These are phyloP conservation scores for Xylaria sp. DNA, from an alignment of 2,329 filamentous ascomycete genomes.

Conservation along the genomic window DNA sequence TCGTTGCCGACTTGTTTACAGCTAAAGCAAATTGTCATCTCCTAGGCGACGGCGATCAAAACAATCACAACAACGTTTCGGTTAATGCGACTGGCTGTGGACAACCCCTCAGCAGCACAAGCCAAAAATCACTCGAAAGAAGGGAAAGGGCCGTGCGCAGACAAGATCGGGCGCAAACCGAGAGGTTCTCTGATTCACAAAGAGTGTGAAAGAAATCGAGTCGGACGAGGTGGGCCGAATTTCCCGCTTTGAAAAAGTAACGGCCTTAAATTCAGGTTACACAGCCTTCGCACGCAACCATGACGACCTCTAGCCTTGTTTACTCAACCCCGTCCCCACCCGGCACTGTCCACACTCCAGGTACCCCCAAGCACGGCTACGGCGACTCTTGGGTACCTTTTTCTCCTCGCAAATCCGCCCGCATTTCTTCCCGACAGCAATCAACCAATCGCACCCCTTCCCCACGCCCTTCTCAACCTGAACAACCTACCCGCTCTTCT, in stretches of 20 bases:
- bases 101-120: background rate
- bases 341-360: constrained; percentile 56
- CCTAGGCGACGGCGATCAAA: constrained; percentile 1
- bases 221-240: constrained; percentile 5
- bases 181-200: background rate
- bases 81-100: background rate
- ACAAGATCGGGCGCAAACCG: background rate
- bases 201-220: background rate
- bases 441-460: constrained; percentile 53
- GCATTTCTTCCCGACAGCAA: constrained; percentile 53
- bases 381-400: constrained; percentile 68
- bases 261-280: constrained; percentile 8
- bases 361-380: constrained; percentile 62
- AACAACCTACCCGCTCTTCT: constrained; percentile 25
- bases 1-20: background rate
- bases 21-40: background rate
- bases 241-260: background rate
- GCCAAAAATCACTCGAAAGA: background rate
- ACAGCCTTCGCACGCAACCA: constrained; percentile 22
- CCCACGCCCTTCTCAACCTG: constrained; percentile 33
- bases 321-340: constrained; percentile 58
- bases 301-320: constrained; percentile 32
- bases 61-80: background rate
- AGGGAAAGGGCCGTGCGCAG: background rate
- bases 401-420: constrained; percentile 63